These are phyloP conservation scores for Diaporthe sp. DNA, from an alignment of 2,329 filamentous ascomycete species.

Conservation along the genomic window DNA sequence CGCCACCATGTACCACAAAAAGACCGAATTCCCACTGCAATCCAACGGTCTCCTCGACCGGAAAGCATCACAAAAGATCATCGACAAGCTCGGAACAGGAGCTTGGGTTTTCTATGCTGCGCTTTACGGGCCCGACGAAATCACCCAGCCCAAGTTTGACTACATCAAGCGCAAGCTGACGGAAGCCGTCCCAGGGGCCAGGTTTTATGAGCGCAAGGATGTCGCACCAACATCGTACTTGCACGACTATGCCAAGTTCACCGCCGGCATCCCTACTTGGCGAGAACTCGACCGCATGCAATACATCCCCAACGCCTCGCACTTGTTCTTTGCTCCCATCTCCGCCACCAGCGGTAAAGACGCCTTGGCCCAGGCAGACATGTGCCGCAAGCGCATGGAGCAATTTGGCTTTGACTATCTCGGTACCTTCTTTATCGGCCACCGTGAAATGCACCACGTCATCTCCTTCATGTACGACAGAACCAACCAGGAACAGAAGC, in stretches of 20 bases:
- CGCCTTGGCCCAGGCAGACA: background rate
- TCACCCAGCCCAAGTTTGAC: slow-evolving; percentile 1
- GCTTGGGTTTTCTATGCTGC: slow-evolving; percentile 1
- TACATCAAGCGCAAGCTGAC: background rate
- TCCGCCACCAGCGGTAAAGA: background rate
- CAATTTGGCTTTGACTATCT: background rate
- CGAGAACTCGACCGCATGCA: background rate
- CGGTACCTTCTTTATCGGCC: slow-evolving; percentile 1
- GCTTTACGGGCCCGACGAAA: background rate
- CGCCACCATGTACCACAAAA: background rate
- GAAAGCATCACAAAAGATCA: background rate
- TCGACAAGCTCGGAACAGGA: background rate
- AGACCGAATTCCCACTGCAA: background rate
- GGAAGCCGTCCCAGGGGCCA: background rate
- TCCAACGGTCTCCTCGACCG: background rate
- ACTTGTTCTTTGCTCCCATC: background rate
- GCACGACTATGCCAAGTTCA: slow-evolving; percentile 4
- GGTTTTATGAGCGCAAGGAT: background rate
- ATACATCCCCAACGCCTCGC: background rate
- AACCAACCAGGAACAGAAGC: background rate
- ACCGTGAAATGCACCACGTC: background rate
- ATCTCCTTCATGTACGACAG: slow-evolving; percentile 5
- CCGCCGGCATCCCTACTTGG: background rate
- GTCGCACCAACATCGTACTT: background rate
- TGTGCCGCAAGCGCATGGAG: background rate